phyloP scores from a whole-genome alignment of 441 rosid genomes.

The Rhodomyrtus psidioides region DNA sequence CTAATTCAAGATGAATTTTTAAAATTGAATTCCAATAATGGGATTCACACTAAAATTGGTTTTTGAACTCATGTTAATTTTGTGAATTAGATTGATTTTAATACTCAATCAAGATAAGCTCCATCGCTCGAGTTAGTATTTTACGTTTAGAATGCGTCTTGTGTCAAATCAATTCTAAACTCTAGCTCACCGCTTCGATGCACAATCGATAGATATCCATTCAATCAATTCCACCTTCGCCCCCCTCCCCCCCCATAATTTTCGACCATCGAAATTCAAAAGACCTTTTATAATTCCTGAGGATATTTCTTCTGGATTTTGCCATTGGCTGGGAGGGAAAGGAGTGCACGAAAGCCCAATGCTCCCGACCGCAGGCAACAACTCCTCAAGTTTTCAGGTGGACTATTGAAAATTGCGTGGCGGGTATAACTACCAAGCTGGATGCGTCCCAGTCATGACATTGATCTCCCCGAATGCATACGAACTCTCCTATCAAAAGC shows the following conservation, averaged over 20 bases:
- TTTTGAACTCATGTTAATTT: neutral
- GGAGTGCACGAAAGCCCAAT: neutral
- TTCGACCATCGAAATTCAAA: neutral
- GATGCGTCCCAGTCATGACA: neutral
- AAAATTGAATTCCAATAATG: neutral
- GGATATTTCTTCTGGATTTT: too few relatives aligned
- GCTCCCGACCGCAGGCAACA: neutral
- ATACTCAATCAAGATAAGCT: neutral
- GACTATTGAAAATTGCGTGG: neutral
- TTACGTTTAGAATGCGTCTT: accelerated
- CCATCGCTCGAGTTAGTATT: neutral
- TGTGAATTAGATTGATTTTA: neutral
- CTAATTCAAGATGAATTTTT: neutral
- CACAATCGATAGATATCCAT: neutral
- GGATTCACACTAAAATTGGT: accelerated
- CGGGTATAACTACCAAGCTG: neutral
- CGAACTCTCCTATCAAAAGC: neutral
- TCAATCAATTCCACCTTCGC: neutral
- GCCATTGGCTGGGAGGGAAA: neutral
- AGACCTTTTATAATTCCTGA: neutral
- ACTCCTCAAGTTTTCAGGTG: neutral
- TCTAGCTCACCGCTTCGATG: neutral
- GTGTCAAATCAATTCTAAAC: neutral
- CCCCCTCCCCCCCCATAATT: neutral
- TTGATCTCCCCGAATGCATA: neutral